Base-by-base conservation (phyloP, 805 yeast species). In the Saturnispora quitensis region DNA sequence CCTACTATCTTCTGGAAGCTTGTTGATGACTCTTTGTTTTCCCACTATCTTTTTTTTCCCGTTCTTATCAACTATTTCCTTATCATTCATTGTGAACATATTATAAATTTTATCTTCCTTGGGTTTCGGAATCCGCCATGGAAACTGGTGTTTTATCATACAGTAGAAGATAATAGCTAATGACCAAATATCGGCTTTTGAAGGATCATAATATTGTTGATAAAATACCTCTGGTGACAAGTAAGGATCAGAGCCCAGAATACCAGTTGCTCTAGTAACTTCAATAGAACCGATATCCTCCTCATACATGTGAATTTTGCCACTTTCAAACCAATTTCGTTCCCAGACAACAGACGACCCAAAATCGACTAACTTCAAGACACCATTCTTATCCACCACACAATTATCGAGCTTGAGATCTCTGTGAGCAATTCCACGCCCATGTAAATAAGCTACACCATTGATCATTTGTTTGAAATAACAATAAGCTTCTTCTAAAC, bases 201-300 rank as follows among this genome's bases (percentile, higher is more conserved):
- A 78, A 18, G 97, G 93, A 65, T 91, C 97, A 66, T 91, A 91
- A 44, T 65, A 59, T 6, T 67, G 55, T 52, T 60, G 52, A 20
- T 69, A 63, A 51, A 91, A 74, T 43, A 91, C 90, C 66, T 91
- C 99, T 0, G 98, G 98, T 0, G 97, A 93, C 55, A 91, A 70
- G 63, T 91, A 91, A 2, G 99, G 98, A 67, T 91, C 99, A 2
- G 95, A 86, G 15, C 99, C 99, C 12, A 91, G 95, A 22, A 91
- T 78, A 15, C 98, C 98, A 42, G 78, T 75, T 0, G 96, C 89
- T 53, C 75, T 71, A 17, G 85, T 80, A 22, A 80, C 75, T 2
- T 49, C 48, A 5, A 36, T 33, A 5, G 52, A 38, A 25, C 46
- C 8, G 4, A 48, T 50, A 12, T 45, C 45, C 13, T 48, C 15